Base-by-base conservation (phyloP, 164 flowering plant species). In the Amborella trichopoda region DNA sequence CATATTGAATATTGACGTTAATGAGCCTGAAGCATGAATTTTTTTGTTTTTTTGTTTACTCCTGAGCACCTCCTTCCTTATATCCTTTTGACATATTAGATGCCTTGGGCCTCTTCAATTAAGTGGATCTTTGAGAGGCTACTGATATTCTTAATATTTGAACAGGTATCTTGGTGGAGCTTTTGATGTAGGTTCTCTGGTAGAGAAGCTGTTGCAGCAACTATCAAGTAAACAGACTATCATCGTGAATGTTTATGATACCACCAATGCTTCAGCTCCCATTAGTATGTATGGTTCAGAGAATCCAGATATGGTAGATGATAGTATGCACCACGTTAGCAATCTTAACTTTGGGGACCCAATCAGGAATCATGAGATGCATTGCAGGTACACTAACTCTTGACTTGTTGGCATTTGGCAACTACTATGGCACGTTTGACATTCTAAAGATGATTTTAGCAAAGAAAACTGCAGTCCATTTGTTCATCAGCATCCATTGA, bases 191-290 rank as follows among this genome's bases (percentile, higher is more conserved):
- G 88, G 78, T 57, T 87, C 99, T 4, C 82, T 91, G 14, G 96
- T 91, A 47, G 95, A 87, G 55, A 87, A 82, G 68, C 64, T 88
- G 23, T 96, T 88, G 62, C 91, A 87, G 23, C 96, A 88, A 67
- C 84, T 91, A 37, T 87, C 99, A 2, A 84, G 96, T 73, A 80
- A 87, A 59, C 96, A 91, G 57, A 78, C 82, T 2, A 84, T 91
- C 47, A 64, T 75, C 8, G 99, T 91, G 42, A 78, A 84, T 66
- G 99, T 87, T 21, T 87, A 72, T 59, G 99, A 91, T 55, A 82
- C 77, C 19, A 84, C 94, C 5, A 77, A 91, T 52, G 26, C 48
- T 45, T 76, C 88, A 20, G 46, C 64, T 16, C 91, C 84, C 16
- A 81, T 88, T 55, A 79, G 83, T 66, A 88, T 88, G 96, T 88